Evolutionary conservation across 2,329 filamentous ascomycete species (phyloP), one percentile per base, ranked within the genome.

Genomic region (Aspergillus niger): DNA sequence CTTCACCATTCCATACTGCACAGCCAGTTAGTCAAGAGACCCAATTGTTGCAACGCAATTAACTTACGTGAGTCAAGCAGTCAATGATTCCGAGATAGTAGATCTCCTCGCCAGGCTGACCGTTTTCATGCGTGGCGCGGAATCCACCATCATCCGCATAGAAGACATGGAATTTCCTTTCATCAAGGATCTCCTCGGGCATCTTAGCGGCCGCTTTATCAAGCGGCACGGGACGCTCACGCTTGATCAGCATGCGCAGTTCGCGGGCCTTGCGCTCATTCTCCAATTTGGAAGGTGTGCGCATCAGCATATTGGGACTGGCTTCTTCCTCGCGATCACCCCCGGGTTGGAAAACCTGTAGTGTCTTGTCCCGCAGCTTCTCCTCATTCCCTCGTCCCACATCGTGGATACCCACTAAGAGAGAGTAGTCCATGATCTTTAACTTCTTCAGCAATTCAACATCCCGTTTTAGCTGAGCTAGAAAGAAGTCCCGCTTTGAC

Each of bases 71-170:
- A 69, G 95, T 99, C 70, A 99, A 82, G 76, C 95, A 99, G 78
- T 99, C 95, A 76, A 99, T 99, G 69, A 99, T 96, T 38, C 95
- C 96, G 7, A 99, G 86, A 74, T 99, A 99, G 77, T 99, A 99
- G 44, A 99, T 92, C 77, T 97, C 92, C 57, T 97, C 91, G 2
- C 90, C 93, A 1, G 91, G 87, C 15, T 82, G 80, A 64, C 96
- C 90, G 76, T 97, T 88, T 76, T 97, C 92, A 72, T 97, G 92
- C 1, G 95, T 98, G 11, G 95, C 94, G 67, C 89, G 85, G 77
- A 97, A 92, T 3, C 95, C 95, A 52, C 95, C 95, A 72, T 98
- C 94, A 67, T 98, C 94, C 60, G 89, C 87, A 74, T 97, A 97
- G 76, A 98, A 99, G 66, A 94, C 87, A 67, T 92, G 90, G 55